A percentile compares a stretch with the other conserved stretches of the same genome.
Conservation (phyloP, 208 protist species). For the Crithidia mellificae region DNA sequence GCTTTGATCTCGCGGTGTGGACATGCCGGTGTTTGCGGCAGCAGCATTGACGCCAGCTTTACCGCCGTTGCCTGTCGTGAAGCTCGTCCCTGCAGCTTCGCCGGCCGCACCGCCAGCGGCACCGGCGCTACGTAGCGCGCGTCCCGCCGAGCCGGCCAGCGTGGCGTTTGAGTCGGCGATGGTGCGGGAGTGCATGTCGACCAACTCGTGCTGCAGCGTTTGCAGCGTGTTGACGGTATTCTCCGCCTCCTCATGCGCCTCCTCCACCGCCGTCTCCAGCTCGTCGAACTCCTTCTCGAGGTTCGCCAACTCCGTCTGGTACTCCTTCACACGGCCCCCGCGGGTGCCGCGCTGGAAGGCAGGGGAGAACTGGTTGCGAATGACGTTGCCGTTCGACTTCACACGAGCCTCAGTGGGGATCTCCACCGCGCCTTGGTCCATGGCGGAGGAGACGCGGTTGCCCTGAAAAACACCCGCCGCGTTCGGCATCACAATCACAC, state of each 20-base stretch:
- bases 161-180: conserved; percentile 5
- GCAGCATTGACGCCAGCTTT: too few species aligned
- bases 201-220: conserved; percentile 25
- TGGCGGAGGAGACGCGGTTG: conserved; percentile 71
- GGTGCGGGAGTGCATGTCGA: conserved; percentile 23
- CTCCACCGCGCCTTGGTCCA: conserved; percentile 63
- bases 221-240: conserved; percentile 10
- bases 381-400: conserved; percentile 64
- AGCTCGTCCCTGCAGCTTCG: too few species aligned
- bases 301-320: conserved; percentile 35
- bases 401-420: conserved; percentile 52
- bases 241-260: conserved; percentile 20
- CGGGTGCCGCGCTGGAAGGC: conserved; percentile 67
- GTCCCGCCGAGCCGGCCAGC: conserved; percentile 18
- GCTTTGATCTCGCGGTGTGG: conserved; percentile 7
- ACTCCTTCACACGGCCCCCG: conserved; percentile 56
- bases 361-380: conserved; percentile 89
- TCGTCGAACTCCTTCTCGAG: conserved; percentile 40
- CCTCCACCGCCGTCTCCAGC: conserved; percentile 16
- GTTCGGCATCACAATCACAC: conserved; percentile 43
- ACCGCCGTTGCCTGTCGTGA: too few species aligned
- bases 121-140: conserved; percentile 10
- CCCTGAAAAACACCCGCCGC: conserved; percentile 58
- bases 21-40: background rate
- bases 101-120: background rate